A percentile compares a stretch with the other conserved stretches of the same genome.
phyloP scores from a whole-genome alignment of 1,284 basidiomycete genomes.

The Puccinia polysora region DNA sequence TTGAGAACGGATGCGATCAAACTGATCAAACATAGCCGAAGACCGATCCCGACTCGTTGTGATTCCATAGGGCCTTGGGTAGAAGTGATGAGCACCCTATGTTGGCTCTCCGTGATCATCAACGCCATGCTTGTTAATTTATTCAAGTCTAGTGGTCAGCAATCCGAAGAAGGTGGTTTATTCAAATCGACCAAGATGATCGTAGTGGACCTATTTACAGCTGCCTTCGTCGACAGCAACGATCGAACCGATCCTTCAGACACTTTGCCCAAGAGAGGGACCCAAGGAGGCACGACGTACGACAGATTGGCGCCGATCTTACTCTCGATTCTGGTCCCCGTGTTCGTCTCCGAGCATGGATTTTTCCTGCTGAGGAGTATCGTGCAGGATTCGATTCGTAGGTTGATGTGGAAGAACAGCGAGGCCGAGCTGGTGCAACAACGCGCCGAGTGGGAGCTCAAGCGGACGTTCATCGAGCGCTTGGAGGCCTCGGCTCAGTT shows the following conservation, averaged over 20 bases:
- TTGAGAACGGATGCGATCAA: constrained; percentile 91
- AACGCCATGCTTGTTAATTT: constrained; percentile 81
- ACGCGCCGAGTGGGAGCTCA: constrained; percentile 49
- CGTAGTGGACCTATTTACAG: constrained; percentile 47
- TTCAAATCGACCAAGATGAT: background rate
- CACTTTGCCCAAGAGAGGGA: background rate
- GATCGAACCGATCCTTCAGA: constrained; percentile 44
- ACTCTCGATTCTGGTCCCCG: constrained; percentile 48
- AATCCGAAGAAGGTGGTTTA: background rate
- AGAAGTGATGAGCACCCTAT: constrained; percentile 62
- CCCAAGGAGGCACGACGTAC: background rate
- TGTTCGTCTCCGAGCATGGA: constrained; percentile 50
- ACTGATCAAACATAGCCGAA: constrained; percentile 75
- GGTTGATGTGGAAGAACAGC: constrained; percentile 49
- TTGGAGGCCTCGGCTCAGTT: background rate
- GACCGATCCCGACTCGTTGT: constrained; percentile 76
- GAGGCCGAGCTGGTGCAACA: constrained; percentile 49
- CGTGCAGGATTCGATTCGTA: constrained; percentile 49
- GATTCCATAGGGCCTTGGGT: constrained; percentile 95
- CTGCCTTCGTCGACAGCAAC: constrained; percentile 46
- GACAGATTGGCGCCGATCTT: constrained; percentile 44
- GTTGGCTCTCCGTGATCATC: constrained; percentile 77
- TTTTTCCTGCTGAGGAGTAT: constrained; percentile 48
- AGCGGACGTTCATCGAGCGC: constrained; percentile 23
- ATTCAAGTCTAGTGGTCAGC: constrained; percentile 58